phyloP scores from a whole-genome alignment of 495 filamentous ascomycete genomes.

The Penicillium angulare region DNA sequence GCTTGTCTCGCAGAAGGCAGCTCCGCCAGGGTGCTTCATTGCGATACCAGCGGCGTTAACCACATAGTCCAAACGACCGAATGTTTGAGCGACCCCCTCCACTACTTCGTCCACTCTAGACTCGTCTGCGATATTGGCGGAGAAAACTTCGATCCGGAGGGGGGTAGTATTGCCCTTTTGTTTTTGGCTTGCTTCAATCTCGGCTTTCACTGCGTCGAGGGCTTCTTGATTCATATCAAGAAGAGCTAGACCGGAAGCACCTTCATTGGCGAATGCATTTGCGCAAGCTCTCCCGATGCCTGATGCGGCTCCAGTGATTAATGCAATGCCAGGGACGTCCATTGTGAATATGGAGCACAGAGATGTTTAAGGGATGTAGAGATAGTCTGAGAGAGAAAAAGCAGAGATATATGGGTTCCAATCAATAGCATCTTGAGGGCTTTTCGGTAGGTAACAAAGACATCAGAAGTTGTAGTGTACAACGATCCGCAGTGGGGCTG shows the following conservation, averaged over 20 bases:
- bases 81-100: constrained; percentile 20
- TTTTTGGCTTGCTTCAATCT: constrained; percentile 11
- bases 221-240: constrained; percentile 17
- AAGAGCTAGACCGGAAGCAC: constrained; percentile 17
- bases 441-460: not conserved
- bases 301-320: constrained; percentile 23
- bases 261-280: constrained; percentile 17
- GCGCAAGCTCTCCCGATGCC: constrained; percentile 23
- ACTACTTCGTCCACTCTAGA: constrained; percentile 30
- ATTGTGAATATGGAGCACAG: not conserved
- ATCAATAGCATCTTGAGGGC: not conserved
- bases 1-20: constrained; percentile 26
- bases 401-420: not conserved
- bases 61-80: constrained; percentile 44
- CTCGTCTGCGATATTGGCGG: constrained; percentile 33
- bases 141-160: constrained; percentile 14
- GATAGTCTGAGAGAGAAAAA: not conserved
- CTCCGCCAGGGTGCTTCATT: constrained; percentile 31
- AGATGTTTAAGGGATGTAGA: not conserved
- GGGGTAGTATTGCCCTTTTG: not conserved
- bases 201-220: constrained; percentile 13
- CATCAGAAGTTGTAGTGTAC: not conserved
- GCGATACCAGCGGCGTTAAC: constrained; percentile 43
- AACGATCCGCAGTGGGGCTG: not conserved
- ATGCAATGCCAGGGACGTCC: constrained; percentile 24